Base-by-base conservation (phyloP, 176 grass and related monocot genomes). In the Tillandsia fasciculata region DNA sequence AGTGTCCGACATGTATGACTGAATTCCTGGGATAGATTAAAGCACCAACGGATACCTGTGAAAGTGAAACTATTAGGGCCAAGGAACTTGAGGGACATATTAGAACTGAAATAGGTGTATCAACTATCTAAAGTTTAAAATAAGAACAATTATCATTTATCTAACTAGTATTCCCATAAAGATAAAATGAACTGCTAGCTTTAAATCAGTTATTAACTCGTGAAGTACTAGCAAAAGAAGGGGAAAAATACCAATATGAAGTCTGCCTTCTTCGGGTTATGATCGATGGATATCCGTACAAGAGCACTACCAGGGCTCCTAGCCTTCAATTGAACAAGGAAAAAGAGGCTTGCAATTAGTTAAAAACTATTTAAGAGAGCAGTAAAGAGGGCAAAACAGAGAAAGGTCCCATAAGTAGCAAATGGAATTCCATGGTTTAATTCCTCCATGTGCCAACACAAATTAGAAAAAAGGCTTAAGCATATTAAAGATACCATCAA, bases 1-100 rank as follows among this genome's bases (percentile, higher is more conserved):
- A 70, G 48, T 91, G 85, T 20, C 92, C 92, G 63, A 87, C 78
- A 73, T 70, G 72, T 67, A 87, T 70, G 51, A 84, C 70, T 76
- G 84, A 74, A 83, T 88, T 85, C 64, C 73, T 80, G 49, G 88
- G 81, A 83, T 77, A 85, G 58, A 96, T 78, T 74, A 82, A 75
- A 29, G 83, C 78, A 66, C 81, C 88, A 81, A 89, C 88, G 57
- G 88, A 89, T 83, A 96, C 92, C 92, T 96, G 73, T 54, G 8
- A 81, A 33, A 53, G 13, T 26, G 67, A 69, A 70, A 10, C 72
- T 29, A 49, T 63, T 50, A 77, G 72, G 15, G 28, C 52, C 67
- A 42, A 68, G 59, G 15, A 83, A 29, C 53, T 28, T 11, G 51
- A 49, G 4, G 10, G 20, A 59, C 15, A 17, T 59, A 17, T n/a